Percentiles rank a stretch among this genome's conserved stretches.
Conservation (phyloP, 139 green algal genomes). For the Yamagishiella unicocca region DNA sequence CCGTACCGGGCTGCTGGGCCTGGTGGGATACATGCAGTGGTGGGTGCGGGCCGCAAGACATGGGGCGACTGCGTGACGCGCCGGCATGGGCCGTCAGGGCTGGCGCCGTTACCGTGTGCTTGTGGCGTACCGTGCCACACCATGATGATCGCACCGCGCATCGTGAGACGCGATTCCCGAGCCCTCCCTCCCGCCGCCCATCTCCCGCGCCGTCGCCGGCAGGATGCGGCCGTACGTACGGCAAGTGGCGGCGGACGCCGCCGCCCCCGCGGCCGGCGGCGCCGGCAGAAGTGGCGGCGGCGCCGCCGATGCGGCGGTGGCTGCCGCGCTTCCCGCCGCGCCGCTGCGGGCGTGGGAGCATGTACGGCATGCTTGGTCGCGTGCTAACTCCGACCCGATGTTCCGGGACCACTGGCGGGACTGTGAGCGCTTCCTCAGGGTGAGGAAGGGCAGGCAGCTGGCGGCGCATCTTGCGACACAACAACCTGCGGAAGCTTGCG, state of each 20-base stretch:
- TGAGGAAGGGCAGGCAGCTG: too few relatives aligned
- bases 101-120: too few relatives aligned
- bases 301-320: background rate
- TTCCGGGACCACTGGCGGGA: background rate
- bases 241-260: background rate
- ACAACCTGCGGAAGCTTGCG: too few relatives aligned
- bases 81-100: too few relatives aligned
- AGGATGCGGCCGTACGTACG: background rate
- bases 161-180: too few relatives aligned
- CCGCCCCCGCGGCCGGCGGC: too few relatives aligned
- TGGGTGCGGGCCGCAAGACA: background rate
- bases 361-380: background rate
- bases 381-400: background rate
- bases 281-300: background rate
- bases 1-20: background rate
- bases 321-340: background rate
- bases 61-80: too few relatives aligned
- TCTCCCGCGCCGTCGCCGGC: too few relatives aligned
- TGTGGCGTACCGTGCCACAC: too few relatives aligned
- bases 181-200: too few relatives aligned
- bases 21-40: background rate
- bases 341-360: conserved; percentile 1
- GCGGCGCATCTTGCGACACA: too few relatives aligned
- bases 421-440: background rate
- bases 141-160: too few relatives aligned